Percentiles rank a stretch among this genome's conserved stretches.
Evolutionary conservation across 768 basidiomycete species (phyloP).

Genomic region (Kwoniella dejecticola): DNA sequence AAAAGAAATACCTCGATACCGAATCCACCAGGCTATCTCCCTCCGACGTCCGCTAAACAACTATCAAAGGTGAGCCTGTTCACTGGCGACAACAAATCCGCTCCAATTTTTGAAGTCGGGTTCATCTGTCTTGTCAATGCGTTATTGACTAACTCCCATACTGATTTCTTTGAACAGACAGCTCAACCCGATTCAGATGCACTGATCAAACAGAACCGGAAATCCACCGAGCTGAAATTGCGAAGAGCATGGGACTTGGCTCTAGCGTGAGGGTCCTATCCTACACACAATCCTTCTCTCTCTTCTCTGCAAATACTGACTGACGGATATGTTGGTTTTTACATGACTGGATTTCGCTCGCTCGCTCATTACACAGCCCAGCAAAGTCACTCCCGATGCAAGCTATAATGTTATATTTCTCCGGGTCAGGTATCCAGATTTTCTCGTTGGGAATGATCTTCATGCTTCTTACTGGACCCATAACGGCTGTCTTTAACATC

Average conservation of each 20-base stretch:
- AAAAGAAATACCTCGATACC: slow-evolving; percentile 30
- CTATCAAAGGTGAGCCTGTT: background rate
- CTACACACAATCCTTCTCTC: too few species aligned
- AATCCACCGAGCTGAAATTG: slow-evolving; percentile 49
- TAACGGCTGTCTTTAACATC: slow-evolving; percentile 78
- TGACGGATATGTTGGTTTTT: too few species aligned
- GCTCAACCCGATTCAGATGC: slow-evolving; percentile 25
- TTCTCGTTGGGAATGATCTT: slow-evolving; percentile 96
- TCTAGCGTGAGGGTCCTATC: slow-evolving; percentile 39
- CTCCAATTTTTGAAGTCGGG: too few species aligned
- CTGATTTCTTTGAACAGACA: background rate
- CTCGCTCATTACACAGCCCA: too few species aligned
- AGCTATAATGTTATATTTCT: slow-evolving; percentile 98
- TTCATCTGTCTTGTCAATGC: too few species aligned
- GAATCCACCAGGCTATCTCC: slow-evolving; percentile 41
- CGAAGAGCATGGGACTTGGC: slow-evolving; percentile 54
- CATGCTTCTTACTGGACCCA: slow-evolving; percentile 83
- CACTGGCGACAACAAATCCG: too few species aligned
- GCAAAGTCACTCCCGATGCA: slow-evolving; percentile 95
- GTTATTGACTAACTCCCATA: background rate
- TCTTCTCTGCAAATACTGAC: too few species aligned
- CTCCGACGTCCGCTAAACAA: slow-evolving; percentile 12
- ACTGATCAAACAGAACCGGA: slow-evolving; percentile 16
- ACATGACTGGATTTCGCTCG: too few species aligned
- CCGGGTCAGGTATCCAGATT: slow-evolving; percentile 90